Percentiles rank a stretch among this genome's conserved stretches.
phyloP scores from a whole-genome alignment of 2,329 filamentous ascomycete genomes.

The Xylaria sp. region DNA sequence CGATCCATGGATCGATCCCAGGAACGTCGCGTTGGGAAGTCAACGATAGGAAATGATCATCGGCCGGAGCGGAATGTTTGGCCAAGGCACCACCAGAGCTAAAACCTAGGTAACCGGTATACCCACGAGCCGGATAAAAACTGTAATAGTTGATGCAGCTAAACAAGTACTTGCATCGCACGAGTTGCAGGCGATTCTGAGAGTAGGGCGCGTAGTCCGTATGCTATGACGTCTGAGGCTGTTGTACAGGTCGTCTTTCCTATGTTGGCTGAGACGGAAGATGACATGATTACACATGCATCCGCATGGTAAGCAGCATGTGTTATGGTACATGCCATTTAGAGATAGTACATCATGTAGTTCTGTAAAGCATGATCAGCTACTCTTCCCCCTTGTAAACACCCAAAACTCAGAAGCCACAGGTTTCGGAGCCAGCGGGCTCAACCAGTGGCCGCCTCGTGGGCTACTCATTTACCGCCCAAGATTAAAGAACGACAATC shows the following conservation, averaged over 20 bases:
- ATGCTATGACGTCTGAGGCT: conserved; percentile 6
- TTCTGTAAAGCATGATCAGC: conserved; percentile 15
- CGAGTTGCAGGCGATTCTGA: background rate
- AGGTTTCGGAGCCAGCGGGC: background rate
- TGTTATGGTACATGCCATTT: conserved; percentile 2
- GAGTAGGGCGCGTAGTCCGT: background rate
- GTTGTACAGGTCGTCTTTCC: conserved; percentile 1
- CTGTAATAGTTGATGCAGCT: conserved; percentile 9
- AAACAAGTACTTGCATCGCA: conserved; percentile 7
- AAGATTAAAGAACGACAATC: background rate
- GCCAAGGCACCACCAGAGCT: conserved; percentile 2
- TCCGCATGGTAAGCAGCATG: background rate
- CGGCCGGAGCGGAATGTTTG: background rate
- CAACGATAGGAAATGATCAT: conserved; percentile 27
- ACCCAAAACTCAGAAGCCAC: background rate
- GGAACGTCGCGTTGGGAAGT: conserved; percentile 13
- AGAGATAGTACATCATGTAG: background rate
- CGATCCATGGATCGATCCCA: conserved; percentile 17
- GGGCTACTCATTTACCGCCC: background rate
- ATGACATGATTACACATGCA: background rate
- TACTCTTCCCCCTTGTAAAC: background rate
- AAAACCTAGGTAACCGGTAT: conserved; percentile 7
- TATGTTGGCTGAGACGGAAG: background rate
- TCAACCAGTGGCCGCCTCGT: background rate
- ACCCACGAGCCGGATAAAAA: background rate